A percentile compares a stretch with the other conserved stretches of the same genome.
phyloP scores from a whole-genome alignment of 2,329 filamentous ascomycete species.

The Lecanicillium sp. region DNA sequence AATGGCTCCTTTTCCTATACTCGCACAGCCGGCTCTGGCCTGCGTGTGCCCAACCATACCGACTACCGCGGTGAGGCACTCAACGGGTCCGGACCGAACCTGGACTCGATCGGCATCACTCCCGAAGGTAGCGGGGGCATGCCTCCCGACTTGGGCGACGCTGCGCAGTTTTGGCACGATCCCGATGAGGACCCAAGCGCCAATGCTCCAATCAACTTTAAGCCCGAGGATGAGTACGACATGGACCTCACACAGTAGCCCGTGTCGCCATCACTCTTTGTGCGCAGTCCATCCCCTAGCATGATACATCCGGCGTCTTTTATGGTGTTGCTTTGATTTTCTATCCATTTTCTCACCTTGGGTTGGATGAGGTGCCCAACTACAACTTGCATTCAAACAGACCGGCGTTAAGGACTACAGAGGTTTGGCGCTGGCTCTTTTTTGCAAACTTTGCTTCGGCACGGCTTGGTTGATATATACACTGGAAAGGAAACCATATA shows the following conservation, averaged over 20 bases:
- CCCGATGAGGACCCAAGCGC: constrained; percentile 66
- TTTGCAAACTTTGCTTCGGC: not conserved
- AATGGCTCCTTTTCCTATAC: constrained; percentile 73
- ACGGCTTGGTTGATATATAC: too few species aligned
- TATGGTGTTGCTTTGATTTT: not conserved
- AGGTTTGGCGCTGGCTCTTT: constrained; percentile 5
- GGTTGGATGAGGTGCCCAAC: not conserved
- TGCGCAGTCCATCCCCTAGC: not conserved
- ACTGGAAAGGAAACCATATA: too few species aligned
- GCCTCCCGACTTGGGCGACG: constrained; percentile 38
- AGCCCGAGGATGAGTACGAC: constrained; percentile 88
- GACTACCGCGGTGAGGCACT: constrained; percentile 79
- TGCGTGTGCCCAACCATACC: constrained; percentile 88
- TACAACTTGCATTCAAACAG: not conserved
- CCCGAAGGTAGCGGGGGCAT: constrained; percentile 28
- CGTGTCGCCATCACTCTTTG: not conserved
- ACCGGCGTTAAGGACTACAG: too few species aligned
- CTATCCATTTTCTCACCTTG: not conserved
- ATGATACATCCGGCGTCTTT: too few species aligned
- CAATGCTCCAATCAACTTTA: constrained; percentile 63
- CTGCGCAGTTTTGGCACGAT: constrained; percentile 56
- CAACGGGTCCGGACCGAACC: constrained; percentile 32
- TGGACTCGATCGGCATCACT: constrained; percentile 28
- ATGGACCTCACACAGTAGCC: constrained; percentile 59
- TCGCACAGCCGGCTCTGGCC: constrained; percentile 70